Evolutionary conservation across 139 green algal species (phyloP).

Genomic region (Tetraselmis chui): DNA sequence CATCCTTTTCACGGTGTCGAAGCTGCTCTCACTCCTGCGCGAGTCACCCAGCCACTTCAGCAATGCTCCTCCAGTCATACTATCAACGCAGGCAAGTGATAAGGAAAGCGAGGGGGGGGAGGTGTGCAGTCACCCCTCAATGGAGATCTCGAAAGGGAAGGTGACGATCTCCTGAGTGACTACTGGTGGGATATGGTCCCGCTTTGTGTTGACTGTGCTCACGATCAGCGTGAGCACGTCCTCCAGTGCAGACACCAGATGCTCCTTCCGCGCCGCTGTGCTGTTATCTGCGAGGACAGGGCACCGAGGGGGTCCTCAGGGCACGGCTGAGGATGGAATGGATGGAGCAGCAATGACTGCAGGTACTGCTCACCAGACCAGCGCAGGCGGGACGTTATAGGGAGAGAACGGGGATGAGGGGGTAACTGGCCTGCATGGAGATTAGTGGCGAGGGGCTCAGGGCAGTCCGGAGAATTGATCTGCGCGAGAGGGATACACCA

Average conservation of each 20-base stretch:
- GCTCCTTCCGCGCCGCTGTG: constrained; percentile 22
- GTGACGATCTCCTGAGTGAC: constrained; percentile 51
- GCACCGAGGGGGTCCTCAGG: no score
- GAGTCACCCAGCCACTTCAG: no score
- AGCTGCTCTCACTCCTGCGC: constrained; percentile 19
- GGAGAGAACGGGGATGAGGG: no score
- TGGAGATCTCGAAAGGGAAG: constrained; percentile 86
- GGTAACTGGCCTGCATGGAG: neutral
- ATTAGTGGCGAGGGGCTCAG: no score
- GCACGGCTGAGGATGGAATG: no score
- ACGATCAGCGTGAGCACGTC: constrained; percentile 43
- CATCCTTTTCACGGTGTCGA: constrained; percentile 57
- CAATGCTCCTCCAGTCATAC: no score
- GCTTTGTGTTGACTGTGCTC: constrained; percentile 65
- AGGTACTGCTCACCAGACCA: no score
- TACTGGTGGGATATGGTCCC: constrained; percentile 86
- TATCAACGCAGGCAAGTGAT: no score
- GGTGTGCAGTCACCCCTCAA: constrained; percentile 37
- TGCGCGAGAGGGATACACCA: constrained; percentile 40
- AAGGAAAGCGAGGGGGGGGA: constrained; percentile 4
- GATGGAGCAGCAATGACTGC: no score
- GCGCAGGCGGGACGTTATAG: no score
- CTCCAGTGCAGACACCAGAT: constrained; percentile 53
- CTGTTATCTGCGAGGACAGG: no score
- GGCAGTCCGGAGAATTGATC: neutral